Percentiles rank a stretch among this genome's conserved stretches.
phyloP scores from a whole-genome alignment of 768 basidiomycete species.

The Lentinula raphanica region DNA sequence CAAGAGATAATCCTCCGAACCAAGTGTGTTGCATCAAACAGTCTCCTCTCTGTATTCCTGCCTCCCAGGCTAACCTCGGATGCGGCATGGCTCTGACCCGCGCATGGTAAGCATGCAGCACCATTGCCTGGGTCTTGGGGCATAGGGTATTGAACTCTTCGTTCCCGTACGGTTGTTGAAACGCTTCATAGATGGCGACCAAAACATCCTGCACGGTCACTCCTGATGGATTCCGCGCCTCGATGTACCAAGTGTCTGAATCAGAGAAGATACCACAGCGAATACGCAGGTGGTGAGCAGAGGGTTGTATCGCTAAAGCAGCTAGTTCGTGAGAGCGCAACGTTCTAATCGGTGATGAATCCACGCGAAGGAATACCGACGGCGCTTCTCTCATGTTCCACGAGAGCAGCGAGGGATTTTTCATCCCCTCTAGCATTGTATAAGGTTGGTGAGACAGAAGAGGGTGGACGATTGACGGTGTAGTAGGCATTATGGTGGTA shows the following conservation, averaged over 20 bases:
- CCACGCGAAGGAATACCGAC: not conserved
- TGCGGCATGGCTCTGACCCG: constrained; percentile 38
- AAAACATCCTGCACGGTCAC: constrained; percentile 53
- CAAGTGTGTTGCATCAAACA: constrained; percentile 41
- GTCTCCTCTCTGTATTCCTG: constrained; percentile 45
- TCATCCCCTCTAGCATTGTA: not conserved
- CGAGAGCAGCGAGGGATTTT: not conserved
- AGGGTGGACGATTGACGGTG: not conserved
- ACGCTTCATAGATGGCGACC: constrained; percentile 34
- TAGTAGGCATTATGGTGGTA: not conserved
- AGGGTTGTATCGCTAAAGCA: constrained; percentile 35
- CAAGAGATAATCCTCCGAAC: constrained; percentile 49
- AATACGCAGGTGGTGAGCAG: constrained; percentile 31
- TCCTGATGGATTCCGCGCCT: constrained; percentile 34
- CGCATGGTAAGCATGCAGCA: constrained; percentile 36
- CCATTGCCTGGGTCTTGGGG: constrained; percentile 35
- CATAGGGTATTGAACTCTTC: constrained; percentile 40
- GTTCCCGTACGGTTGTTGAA: constrained; percentile 32
- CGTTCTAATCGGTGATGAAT: not conserved
- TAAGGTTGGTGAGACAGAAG: not conserved
- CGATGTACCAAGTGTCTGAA: constrained; percentile 35
- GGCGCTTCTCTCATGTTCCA: not conserved
- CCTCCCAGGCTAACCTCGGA: constrained; percentile 27
- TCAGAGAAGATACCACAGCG: constrained; percentile 41
- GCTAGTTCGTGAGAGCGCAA: not conserved